These are phyloP conservation scores for Wallacemonas rigidus DNA, from an alignment of 208 protist species.

Conservation along the genomic window DNA sequence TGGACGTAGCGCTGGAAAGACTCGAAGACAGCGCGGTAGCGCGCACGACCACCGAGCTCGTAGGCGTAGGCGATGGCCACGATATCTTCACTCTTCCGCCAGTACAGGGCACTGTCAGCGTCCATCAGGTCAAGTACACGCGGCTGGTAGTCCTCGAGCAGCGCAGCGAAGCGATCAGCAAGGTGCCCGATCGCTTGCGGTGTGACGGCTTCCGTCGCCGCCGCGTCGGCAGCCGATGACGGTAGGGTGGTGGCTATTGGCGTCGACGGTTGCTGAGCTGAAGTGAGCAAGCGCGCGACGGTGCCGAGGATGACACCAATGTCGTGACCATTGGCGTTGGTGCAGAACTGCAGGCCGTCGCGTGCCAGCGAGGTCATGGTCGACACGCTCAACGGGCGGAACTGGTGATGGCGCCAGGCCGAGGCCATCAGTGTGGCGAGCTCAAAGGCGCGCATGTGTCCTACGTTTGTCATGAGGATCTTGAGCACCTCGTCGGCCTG, in stretches of 20 bases:
- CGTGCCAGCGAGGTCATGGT: conserved; percentile 58
- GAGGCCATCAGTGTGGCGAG: conserved; percentile 60
- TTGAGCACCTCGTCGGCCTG: conserved; percentile 60
- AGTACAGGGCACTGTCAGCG: conserved; percentile 45
- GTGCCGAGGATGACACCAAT: conserved; percentile 51
- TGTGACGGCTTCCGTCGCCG: background rate
- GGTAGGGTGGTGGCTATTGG: background rate
- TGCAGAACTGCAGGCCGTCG: conserved; percentile 49
- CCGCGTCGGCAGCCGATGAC: background rate
- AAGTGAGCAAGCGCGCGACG: conserved; percentile 51
- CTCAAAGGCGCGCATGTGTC: conserved; percentile 43
- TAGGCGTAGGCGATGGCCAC: conserved; percentile 79
- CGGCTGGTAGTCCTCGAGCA: conserved; percentile 70
- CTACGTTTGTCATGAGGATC: conserved; percentile 59
- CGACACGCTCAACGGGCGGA: conserved; percentile 47
- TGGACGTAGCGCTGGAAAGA: conserved; percentile 60
- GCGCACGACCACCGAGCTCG: conserved; percentile 71
- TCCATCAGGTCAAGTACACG: conserved; percentile 64
- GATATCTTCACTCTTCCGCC: conserved; percentile 53
- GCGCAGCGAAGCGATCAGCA: conserved; percentile 51
- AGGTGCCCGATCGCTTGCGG: conserved; percentile 43
- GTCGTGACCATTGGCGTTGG: conserved; percentile 42
- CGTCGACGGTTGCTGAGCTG: conserved; percentile 24
- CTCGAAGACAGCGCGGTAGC: conserved; percentile 63
- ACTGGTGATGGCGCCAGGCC: conserved; percentile 65